Base-by-base conservation (phyloP, 192 early-diverging fungal genomes). In the Geranomyces michiganensis region DNA sequence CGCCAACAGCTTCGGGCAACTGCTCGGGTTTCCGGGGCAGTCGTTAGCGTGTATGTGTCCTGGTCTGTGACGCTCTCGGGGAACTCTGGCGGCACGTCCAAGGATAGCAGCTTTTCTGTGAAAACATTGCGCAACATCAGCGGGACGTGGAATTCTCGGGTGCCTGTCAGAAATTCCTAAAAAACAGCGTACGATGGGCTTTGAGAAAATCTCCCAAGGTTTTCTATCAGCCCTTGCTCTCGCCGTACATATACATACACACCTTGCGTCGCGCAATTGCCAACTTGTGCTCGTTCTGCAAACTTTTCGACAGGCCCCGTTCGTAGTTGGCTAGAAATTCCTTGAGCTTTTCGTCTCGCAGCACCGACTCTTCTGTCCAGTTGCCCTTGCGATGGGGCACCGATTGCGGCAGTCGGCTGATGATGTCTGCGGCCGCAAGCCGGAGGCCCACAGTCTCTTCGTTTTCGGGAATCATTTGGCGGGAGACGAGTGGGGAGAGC, bases 351-450 rank as follows among this genome's bases (percentile, higher is more conserved):
- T 74, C 70, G 68, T 82, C 77, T 6, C 72, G 48, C 45, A 79
- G 59, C 13, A 82, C 77, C 13, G 77, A 70, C 48, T 82, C 80
- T 68, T 82, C 80, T 43, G 49, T 79, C 80, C 80, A 82, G 74
- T 82, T 82, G 27, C 80, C 80, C 6, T 19, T 74, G 21, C 73
- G 32, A 9, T 74, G 73, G 1, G 73, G 58, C 46, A 74, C 73
- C 29, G 66, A 44, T 7, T 36, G 29, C 0, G 73, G 60, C 2
- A 74, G 41, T 17, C 61, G 56, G 13, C 15, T 45, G 17, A 74
- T 27, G 26, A 74, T 53, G 56, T 68, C 70, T 0, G 59, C 59
- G 46, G 62, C 62, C 9, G 19, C 17, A 21, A 64, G 29, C 22
- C 47, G 44, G 6, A 72, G 17, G 0, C 12, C 44, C 17, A 31